Evolutionary conservation across 768 basidiomycete genomes (phyloP).

Genomic region (Psilocybe azurescens): DNA sequence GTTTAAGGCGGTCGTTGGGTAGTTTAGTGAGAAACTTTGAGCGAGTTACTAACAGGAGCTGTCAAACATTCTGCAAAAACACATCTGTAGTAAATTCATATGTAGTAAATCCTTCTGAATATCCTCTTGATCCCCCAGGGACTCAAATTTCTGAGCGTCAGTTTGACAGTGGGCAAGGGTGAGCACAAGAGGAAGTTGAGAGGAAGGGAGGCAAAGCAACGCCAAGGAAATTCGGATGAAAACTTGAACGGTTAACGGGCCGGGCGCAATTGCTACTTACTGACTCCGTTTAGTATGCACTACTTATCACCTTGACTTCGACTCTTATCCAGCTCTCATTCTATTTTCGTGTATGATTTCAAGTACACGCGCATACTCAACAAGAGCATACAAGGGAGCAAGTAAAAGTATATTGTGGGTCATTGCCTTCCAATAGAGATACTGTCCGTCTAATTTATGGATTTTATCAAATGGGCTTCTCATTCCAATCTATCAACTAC

Average conservation of each 20-base stretch:
- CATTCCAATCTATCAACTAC: neutral
- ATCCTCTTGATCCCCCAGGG: too few relatives aligned
- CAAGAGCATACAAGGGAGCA: constrained; percentile 9
- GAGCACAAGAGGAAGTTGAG: too few relatives aligned
- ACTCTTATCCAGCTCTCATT: neutral
- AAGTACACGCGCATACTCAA: constrained; percentile 11
- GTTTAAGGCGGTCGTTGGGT: too few relatives aligned
- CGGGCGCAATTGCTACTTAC: neutral
- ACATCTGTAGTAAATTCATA: too few relatives aligned
- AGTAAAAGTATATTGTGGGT: constrained; percentile 17
- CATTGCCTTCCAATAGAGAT: neutral
- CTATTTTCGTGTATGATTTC: constrained; percentile 6
- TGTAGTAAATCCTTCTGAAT: too few relatives aligned
- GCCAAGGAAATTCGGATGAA: neutral
- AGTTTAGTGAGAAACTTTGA: neutral
- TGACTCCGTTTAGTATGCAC: neutral
- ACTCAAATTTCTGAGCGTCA: too few relatives aligned
- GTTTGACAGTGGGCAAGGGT: too few relatives aligned
- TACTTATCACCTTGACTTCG: neutral
- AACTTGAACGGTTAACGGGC: neutral
- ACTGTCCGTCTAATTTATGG: neutral
- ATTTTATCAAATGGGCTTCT: neutral
- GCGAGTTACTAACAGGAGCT: neutral
- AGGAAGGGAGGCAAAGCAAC: too few relatives aligned
- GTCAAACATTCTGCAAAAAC: too few relatives aligned